A percentile compares a stretch with the other conserved stretches of the same genome.
phyloP scores from a whole-genome alignment of 179 eudicot species.

The Camellia oleifera region DNA sequence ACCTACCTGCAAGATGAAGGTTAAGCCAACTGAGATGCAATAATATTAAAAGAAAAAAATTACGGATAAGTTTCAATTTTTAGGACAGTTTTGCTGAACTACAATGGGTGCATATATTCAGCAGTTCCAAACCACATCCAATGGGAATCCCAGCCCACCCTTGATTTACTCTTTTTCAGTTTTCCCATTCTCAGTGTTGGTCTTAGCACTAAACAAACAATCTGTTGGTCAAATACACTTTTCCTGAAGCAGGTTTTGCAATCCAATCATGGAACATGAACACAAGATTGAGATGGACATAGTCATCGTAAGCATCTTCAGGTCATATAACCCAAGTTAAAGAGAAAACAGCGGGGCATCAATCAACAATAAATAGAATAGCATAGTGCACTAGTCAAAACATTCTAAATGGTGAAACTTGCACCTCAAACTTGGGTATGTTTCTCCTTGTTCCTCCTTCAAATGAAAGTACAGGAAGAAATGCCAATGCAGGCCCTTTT shows the following conservation, averaged over 20 bases:
- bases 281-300: background rate
- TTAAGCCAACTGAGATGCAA: constrained; percentile 5
- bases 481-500: constrained; percentile 90
- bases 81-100: constrained; percentile 9
- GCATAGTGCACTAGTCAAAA: background rate
- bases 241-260: background rate
- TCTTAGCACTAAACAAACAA: background rate
- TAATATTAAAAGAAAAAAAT: background rate
- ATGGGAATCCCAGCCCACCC: background rate
- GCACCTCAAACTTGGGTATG: constrained; percentile 88
- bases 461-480: constrained; percentile 90
- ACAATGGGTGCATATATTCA: background rate
- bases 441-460: constrained; percentile 96
- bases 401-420: background rate
- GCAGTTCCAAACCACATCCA: background rate
- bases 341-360: background rate
- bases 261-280: background rate
- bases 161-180: background rate
- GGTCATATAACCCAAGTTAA: background rate
- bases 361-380: background rate
- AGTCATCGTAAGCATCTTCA: background rate
- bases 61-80: background rate
- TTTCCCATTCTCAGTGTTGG: background rate
- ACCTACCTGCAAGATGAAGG: constrained; percentile 57
- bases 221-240: background rate